Evolutionary conservation across 306 rosid species (phyloP), one percentile per base, ranked within the genome.

Genomic region (Prunus dulcis): DNA sequence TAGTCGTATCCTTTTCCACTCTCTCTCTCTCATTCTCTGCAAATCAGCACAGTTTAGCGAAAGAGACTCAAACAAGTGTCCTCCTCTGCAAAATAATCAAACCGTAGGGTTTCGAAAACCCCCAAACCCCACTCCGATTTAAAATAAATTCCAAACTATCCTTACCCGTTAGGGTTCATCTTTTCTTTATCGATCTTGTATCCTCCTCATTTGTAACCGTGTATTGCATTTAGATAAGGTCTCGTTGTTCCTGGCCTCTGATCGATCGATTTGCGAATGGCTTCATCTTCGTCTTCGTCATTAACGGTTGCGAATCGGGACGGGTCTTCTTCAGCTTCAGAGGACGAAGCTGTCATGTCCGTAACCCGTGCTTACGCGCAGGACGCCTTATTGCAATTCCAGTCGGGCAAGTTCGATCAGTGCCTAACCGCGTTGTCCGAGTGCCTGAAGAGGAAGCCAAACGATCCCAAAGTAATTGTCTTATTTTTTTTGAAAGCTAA

Each of bases 331-430:
- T 80, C 63, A 12, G 80, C 83, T 23, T 52, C 87, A 12, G 97
- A 91, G 53, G 97, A 89, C 25, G 98, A 91, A 43, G 96, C 81
- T 41, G 86, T 86, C 55, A 70, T 86, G 75, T 77, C 96, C 2
- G 86, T 77, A 27, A 62, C 85, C 27, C 84, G 91, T 7, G 90
- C 89, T 6, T 87, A 88, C 5, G 87, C 98, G 45, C 91, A 89
- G 85, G 98, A 96, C 12, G 99, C 99, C 12, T 88, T 88, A 34
- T 74, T 83, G 91, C 93, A 86, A 79, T 96, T 91, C 73, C 99
- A 92, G 84, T 87, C 96, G 4, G 89, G 88, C 45, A 96, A 91
- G 89, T 92, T 88, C 81, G 86, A 82, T 30, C 94, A 89, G 74
- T 92, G 98, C 65, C 86, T 79, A 19, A 88, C 89, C 53, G 90